Percentiles rank a stretch among this genome's conserved stretches.
Conservation (phyloP, 2,329 filamentous ascomycete genomes). For the Epichloe baconii region DNA sequence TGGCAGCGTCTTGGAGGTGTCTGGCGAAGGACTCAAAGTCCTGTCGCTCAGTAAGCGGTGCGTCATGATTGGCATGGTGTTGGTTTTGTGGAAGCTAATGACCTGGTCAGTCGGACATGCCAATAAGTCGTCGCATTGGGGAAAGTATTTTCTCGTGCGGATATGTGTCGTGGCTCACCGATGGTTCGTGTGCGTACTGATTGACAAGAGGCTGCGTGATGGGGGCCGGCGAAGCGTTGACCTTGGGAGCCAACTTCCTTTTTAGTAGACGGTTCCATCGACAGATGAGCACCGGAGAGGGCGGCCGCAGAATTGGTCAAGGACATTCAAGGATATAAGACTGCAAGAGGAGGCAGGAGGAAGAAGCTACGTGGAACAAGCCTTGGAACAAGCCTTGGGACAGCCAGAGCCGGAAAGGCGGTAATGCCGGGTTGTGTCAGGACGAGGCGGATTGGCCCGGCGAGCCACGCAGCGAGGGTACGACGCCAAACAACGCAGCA, state of each 20-base stretch:
- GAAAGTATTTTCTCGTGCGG: background rate
- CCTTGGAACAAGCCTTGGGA: background rate
- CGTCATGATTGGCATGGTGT: constrained; percentile 26
- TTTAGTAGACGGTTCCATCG: constrained; percentile 31
- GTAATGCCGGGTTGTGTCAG: background rate
- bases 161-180: constrained; percentile 3
- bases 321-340: background rate
- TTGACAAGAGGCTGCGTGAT: constrained; percentile 14
- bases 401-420: constrained; percentile 1
- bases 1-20: constrained; percentile 55
- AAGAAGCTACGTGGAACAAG: constrained; percentile 1
- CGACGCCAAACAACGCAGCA: background rate
- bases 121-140: background rate
- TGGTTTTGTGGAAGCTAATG: constrained; percentile 13
- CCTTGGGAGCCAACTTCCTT: constrained; percentile 31
- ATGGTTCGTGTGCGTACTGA: constrained; percentile 3
- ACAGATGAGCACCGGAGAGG: constrained; percentile 8
- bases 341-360: background rate
- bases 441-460: constrained; percentile 2
- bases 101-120: background rate
- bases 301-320: constrained; percentile 10
- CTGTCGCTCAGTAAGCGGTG: constrained; percentile 34
- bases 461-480: constrained; percentile 2
- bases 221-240: constrained; percentile 19
- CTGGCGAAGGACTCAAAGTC: constrained; percentile 56